A percentile compares a stretch with the other conserved stretches of the same genome.
Conservation (phyloP, 2,329 filamentous ascomycete genomes). For the Aureobasidium sp. region DNA sequence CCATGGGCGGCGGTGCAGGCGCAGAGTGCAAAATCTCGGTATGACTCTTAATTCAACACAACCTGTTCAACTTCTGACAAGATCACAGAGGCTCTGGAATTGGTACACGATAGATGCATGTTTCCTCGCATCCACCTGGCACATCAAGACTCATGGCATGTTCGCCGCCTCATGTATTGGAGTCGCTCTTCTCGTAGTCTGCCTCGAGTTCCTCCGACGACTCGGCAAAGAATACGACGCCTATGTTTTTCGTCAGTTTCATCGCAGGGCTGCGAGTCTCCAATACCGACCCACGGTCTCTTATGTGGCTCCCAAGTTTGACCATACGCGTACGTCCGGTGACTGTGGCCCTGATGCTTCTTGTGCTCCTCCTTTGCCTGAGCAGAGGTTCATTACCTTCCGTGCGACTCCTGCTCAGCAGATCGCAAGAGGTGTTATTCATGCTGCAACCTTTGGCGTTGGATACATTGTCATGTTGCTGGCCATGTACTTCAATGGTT, state of each 20-base stretch:
- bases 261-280: background rate
- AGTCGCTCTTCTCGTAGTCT: conserved; percentile 63
- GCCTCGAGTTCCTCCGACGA: conserved; percentile 65
- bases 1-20: background rate
- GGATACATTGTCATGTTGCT: conserved; percentile 74
- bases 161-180: conserved; percentile 77
- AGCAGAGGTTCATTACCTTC: conserved; percentile 48
- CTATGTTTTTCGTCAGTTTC: conserved; percentile 37
- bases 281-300: background rate
- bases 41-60: conserved; percentile 4
- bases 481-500: conserved; percentile 59
- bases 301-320: background rate
- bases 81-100: conserved; percentile 66
- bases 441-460: conserved; percentile 63
- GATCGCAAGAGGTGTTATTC: conserved; percentile 50
- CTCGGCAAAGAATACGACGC: conserved; percentile 64
- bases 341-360: conserved; percentile 8
- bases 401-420: conserved; percentile 2
- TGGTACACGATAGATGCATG: conserved; percentile 64
- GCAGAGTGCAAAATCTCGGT: conserved; percentile 33
- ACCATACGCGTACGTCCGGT: background rate
- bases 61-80: background rate
- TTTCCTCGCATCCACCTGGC: conserved; percentile 64
- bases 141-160: conserved; percentile 58
- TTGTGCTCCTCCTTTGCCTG: conserved; percentile 46